phyloP scores from a whole-genome alignment of 2,329 filamentous ascomycete genomes.

The Hymenoscyphus fraxineus region DNA sequence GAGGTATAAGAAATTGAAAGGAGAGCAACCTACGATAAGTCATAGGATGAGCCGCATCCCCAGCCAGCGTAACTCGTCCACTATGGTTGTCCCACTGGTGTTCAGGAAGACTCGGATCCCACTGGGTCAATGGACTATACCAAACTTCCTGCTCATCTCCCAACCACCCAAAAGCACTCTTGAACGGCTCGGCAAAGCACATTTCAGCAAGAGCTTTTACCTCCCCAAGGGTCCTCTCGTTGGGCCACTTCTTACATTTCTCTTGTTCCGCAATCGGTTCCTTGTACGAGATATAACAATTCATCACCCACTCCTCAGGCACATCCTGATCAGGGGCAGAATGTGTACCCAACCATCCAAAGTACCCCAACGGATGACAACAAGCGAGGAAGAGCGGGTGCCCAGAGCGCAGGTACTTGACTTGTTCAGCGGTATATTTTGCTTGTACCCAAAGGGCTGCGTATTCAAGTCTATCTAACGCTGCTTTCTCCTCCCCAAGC shows the following conservation, averaged over 20 bases:
- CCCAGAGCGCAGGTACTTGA: constrained; percentile 39
- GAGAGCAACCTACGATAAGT: constrained; percentile 33
- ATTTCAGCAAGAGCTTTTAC: not conserved
- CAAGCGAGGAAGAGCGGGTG: constrained; percentile 43
- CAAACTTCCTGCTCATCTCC: constrained; percentile 29
- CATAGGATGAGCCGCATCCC: constrained; percentile 57
- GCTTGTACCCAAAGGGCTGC: constrained; percentile 43
- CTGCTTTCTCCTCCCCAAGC: constrained; percentile 29
- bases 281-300: constrained; percentile 43
- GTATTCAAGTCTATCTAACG: constrained; percentile 39
- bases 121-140: constrained; percentile 29
- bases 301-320: constrained; percentile 42
- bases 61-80: constrained; percentile 46
- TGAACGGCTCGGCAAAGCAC: constrained; percentile 30
- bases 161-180: constrained; percentile 36
- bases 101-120: constrained; percentile 31
- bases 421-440: constrained; percentile 40
- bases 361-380: constrained; percentile 41
- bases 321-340: constrained; percentile 36
- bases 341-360: constrained; percentile 43
- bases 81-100: constrained; percentile 32
- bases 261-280: constrained; percentile 6
- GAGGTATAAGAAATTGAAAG: not conserved
- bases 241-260: not conserved
- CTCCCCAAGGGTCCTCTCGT: not conserved